phyloP scores from a whole-genome alignment of 192 early-diverging fungal genomes.

The Tieghemiomyces parasiticus region DNA sequence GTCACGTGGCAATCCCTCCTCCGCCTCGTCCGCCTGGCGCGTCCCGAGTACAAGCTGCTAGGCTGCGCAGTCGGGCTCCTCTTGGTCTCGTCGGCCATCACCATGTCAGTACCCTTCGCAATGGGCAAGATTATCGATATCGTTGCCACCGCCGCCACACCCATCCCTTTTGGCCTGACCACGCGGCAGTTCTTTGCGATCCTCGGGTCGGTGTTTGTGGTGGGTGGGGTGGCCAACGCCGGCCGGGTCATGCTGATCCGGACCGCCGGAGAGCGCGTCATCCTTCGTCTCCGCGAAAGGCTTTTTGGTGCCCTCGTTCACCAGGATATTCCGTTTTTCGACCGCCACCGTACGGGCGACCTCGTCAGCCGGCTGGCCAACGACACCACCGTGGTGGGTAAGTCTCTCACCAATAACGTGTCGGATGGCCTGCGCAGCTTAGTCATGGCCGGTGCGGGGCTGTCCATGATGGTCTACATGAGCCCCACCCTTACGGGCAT shows the following conservation, averaged over 20 bases:
- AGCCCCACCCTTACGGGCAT: slow-evolving; percentile 47
- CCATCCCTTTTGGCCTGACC: slow-evolving; percentile 31
- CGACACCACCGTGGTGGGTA: slow-evolving; percentile 62
- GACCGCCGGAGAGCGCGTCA: slow-evolving; percentile 24
- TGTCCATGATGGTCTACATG: slow-evolving; percentile 53
- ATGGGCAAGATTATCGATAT: slow-evolving; percentile 56
- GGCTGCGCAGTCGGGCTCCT: slow-evolving; percentile 38
- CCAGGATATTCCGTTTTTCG: slow-evolving; percentile 32
- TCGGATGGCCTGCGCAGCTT: slow-evolving; percentile 50
- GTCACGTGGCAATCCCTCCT: neutral
- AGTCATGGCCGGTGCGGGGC: slow-evolving; percentile 38
- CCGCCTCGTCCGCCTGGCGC: slow-evolving; percentile 21
- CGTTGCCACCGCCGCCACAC: slow-evolving; percentile 29
- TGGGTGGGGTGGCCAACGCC: slow-evolving; percentile 22
- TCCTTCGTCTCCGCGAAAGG: slow-evolving; percentile 19
- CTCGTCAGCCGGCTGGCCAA: slow-evolving; percentile 61
- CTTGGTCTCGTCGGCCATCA: slow-evolving; percentile 39
- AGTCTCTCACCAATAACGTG: slow-evolving; percentile 56
- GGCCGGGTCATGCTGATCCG: slow-evolving; percentile 23
- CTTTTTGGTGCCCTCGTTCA: slow-evolving; percentile 23
- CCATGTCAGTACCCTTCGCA: slow-evolving; percentile 47
- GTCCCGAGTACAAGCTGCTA: slow-evolving; percentile 25
- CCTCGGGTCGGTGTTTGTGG: slow-evolving; percentile 22
- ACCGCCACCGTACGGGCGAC: slow-evolving; percentile 42
- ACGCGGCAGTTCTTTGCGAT: slow-evolving; percentile 32